Conservation (phyloP, 768 basidiomycete species). For the Phanerochaete sordida region DNA sequence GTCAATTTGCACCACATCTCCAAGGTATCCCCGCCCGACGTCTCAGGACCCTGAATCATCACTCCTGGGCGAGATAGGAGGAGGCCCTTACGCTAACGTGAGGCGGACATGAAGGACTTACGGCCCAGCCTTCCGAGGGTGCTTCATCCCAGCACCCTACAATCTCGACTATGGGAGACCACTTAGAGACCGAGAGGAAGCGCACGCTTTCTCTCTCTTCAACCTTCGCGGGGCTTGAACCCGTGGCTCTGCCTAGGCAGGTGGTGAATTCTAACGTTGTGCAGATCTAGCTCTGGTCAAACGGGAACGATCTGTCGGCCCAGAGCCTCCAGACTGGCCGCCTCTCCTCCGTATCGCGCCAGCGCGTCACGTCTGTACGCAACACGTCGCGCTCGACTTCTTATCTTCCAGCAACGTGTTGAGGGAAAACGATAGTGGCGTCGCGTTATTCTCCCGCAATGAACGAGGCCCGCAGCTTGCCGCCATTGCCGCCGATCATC, state of each 20-base stretch:
- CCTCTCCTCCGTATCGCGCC: neutral
- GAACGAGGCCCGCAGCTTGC: neutral
- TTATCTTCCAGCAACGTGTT: neutral
- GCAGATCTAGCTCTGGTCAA: too few species aligned
- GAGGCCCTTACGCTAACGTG: neutral
- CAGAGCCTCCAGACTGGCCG: neutral
- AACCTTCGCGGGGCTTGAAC: neutral
- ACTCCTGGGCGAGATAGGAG: neutral
- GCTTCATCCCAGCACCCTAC: neutral
- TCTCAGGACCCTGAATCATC: neutral
- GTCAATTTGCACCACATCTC: neutral
- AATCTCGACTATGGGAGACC: neutral
- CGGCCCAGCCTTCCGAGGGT: constrained; percentile 1
- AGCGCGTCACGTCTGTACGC: neutral
- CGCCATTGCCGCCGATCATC: neutral
- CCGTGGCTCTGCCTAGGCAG: too few species aligned
- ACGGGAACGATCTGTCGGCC: too few species aligned
- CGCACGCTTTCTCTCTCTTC: neutral
- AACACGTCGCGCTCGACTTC: neutral
- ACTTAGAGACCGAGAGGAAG: too few species aligned
- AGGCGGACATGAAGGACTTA: neutral
- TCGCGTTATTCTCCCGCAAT: neutral
- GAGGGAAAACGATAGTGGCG: neutral
- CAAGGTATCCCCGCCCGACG: neutral
- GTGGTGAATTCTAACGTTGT: too few species aligned